Percentiles rank a stretch among this genome's conserved stretches.
phyloP scores from a whole-genome alignment of 2,329 filamentous ascomycete genomes.

The Amylocarpus encephaloides region DNA sequence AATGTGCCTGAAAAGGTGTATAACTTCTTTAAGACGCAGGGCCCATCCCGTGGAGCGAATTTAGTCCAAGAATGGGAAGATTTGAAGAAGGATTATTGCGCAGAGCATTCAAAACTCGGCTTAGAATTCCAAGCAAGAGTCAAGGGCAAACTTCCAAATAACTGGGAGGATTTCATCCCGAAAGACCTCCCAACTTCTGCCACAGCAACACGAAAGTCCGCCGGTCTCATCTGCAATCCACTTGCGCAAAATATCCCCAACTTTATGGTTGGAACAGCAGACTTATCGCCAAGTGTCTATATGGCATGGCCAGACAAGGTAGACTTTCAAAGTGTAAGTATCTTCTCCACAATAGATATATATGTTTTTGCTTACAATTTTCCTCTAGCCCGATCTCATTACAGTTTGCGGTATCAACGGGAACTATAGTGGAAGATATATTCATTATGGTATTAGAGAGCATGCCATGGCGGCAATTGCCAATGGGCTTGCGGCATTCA shows the following conservation, averaged over 20 bases:
- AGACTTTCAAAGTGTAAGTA: constrained; percentile 37
- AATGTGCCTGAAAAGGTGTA: constrained; percentile 40
- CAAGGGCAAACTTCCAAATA: constrained; percentile 21
- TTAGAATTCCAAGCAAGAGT: constrained; percentile 14
- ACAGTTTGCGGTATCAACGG: constrained; percentile 46
- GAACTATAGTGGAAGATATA: constrained; percentile 47
- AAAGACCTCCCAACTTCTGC: constrained; percentile 39
- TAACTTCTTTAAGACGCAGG: constrained; percentile 42
- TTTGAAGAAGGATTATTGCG: too few species aligned
- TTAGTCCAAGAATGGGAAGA: constrained; percentile 37
- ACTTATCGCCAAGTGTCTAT: constrained; percentile 46
- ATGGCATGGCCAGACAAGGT: constrained; percentile 50
- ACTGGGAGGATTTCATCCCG: constrained; percentile 44
- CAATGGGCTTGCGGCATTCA: constrained; percentile 54
- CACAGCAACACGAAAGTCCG: constrained; percentile 45
- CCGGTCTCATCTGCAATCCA: constrained; percentile 44
- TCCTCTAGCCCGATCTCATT: constrained; percentile 29
- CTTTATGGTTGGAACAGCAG: constrained; percentile 49
- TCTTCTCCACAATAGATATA: too few species aligned
- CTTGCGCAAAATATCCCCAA: constrained; percentile 41
- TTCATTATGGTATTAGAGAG: constrained; percentile 55
- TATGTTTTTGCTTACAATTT: constrained; percentile 24
- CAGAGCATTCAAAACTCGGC: too few species aligned
- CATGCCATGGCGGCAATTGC: constrained; percentile 54
- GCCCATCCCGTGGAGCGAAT: constrained; percentile 38